A percentile compares a stretch with the other conserved stretches of the same genome.
These are phyloP conservation scores for Haplosporangium gracile DNA, from an alignment of 192 early-diverging fungal genomes.

Conservation along the genomic window DNA sequence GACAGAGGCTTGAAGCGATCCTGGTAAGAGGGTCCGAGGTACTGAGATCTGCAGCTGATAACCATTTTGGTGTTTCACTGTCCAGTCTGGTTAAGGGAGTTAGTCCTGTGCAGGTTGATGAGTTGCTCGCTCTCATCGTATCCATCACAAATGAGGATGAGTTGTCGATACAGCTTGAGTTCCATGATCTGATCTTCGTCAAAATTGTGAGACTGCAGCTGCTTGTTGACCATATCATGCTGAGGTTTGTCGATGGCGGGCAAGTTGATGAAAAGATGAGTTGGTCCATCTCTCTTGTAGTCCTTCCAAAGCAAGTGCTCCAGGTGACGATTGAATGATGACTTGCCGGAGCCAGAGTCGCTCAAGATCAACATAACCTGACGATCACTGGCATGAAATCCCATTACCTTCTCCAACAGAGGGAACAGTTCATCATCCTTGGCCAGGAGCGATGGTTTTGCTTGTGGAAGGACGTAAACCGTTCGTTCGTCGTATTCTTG, in stretches of 20 bases:
- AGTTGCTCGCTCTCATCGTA: not conserved
- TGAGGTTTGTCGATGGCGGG: not conserved
- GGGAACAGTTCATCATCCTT: not conserved
- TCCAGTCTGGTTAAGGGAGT: not conserved
- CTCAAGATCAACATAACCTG: not conserved
- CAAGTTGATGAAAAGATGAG: not conserved
- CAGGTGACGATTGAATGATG: not conserved
- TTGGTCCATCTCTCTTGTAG: not conserved
- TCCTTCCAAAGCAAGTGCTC: not conserved
- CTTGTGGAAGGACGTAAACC: not conserved
- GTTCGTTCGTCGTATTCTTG: not conserved
- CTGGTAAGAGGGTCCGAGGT: not conserved
- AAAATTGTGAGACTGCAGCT: not conserved
- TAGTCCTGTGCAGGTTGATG: not conserved
- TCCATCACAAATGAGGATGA: not conserved
- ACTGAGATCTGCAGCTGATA: not conserved
- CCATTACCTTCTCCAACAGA: not conserved
- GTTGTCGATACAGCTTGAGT: not conserved
- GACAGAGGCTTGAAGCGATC: not conserved
- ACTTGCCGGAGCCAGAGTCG: conserved; percentile 1
- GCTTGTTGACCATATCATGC: not conserved
- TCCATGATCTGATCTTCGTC: not conserved
- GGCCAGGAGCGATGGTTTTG: not conserved
- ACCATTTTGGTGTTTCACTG: conserved; percentile 5
- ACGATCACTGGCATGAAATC: not conserved